Percentiles rank a stretch among this genome's conserved stretches.
Conservation (phyloP, 2,329 filamentous ascomycete species). For the Botrytis byssoidea region DNA sequence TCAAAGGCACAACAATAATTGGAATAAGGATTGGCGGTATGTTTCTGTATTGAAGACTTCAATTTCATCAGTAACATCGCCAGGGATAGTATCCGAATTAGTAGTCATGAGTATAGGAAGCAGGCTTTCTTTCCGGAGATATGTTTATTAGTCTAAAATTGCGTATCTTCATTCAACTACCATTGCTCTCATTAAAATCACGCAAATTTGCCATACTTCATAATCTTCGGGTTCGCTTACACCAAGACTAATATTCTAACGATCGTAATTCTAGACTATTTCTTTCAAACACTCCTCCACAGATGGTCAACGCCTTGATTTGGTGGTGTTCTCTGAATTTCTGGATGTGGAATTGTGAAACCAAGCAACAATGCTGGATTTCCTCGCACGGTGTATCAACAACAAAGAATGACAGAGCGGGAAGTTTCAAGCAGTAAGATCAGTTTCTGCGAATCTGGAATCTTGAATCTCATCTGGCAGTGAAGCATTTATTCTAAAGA, state of each 20-base stretch:
- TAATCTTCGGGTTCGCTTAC: not conserved
- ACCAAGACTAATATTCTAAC: not conserved
- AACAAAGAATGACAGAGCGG: not conserved
- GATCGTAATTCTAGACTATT: not conserved
- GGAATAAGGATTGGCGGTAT: not conserved
- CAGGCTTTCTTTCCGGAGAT: not conserved
- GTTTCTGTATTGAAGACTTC: not conserved
- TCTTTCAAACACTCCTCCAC: not conserved
- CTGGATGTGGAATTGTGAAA: too few species aligned
- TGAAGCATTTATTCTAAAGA: not conserved
- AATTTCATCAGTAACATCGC: not conserved
- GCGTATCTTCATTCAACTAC: not conserved
- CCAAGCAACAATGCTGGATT: not conserved
- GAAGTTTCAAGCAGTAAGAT: not conserved
- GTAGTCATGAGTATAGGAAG: not conserved
- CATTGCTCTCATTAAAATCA: not conserved
- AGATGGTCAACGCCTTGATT: not conserved
- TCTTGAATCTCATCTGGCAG: not conserved
- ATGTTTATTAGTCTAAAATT: not conserved
- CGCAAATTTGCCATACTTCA: too few species aligned
- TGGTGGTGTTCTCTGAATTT: not conserved
- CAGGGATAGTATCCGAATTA: not conserved
- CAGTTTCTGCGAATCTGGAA: not conserved
- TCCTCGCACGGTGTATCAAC: too few species aligned
- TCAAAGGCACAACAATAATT: not conserved